Evolutionary conservation across 2,329 filamentous ascomycete genomes (phyloP).

Genomic region (Aspergillus texensis): DNA sequence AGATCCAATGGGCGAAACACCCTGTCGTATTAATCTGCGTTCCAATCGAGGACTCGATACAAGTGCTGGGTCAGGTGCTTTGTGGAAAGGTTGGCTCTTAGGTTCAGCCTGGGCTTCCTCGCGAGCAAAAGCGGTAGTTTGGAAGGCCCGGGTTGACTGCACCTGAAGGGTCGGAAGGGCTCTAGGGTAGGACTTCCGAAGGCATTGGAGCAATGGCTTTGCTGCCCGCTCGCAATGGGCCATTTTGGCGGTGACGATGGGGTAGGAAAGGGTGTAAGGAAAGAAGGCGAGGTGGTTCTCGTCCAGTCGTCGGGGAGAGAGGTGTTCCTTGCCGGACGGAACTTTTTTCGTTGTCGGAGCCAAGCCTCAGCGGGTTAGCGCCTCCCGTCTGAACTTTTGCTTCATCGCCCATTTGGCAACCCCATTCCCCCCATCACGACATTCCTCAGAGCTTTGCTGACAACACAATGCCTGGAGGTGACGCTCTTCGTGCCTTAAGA

Average conservation of each 20-base stretch:
- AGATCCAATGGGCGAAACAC: constrained; percentile 76
- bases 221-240: constrained; percentile 47
- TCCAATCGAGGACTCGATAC: constrained; percentile 67
- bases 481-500: constrained; percentile 38
- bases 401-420: constrained; percentile 18
- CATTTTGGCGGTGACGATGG: constrained; percentile 32
- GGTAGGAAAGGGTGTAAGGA: constrained; percentile 21
- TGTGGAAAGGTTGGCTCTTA: constrained; percentile 44
- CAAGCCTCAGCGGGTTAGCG: constrained; percentile 37
- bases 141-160: constrained; percentile 51
- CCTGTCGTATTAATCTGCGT: constrained; percentile 67
- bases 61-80: constrained; percentile 63
- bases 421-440: constrained; percentile 13
- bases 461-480: constrained; percentile 39
- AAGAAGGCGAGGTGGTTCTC: background rate
- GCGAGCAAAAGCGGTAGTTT: constrained; percentile 46
- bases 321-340: constrained; percentile 30
- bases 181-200: constrained; percentile 39
- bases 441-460: constrained; percentile 3
- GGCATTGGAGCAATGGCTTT: constrained; percentile 46
- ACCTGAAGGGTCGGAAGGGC: constrained; percentile 37
- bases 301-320: background rate
- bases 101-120: constrained; percentile 50
- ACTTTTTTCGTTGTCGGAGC: constrained; percentile 41
- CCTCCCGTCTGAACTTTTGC: constrained; percentile 41